A percentile compares a stretch with the other conserved stretches of the same genome.
phyloP scores from a whole-genome alignment of 129 eudicot species.

The Pseudognaphalium luteoalbum region DNA sequence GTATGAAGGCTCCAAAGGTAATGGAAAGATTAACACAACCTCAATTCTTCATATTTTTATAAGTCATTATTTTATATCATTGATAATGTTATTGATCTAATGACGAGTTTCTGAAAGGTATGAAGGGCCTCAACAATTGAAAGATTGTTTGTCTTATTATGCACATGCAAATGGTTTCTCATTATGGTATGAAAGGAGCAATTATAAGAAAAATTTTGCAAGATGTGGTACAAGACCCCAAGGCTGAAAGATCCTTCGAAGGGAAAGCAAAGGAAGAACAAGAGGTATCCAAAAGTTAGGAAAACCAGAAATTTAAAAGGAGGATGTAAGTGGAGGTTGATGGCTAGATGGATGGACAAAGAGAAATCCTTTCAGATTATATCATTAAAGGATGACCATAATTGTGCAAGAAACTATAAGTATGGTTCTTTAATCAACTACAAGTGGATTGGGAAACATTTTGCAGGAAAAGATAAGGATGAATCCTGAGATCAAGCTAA shows the following conservation, averaged over 20 bases:
- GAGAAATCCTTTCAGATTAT: not conserved
- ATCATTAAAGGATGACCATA: not conserved
- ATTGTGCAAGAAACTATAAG: no score
- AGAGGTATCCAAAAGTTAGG: not conserved
- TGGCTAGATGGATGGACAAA: not conserved
- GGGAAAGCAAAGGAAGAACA: not conserved
- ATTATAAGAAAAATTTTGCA: no score
- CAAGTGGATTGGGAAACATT: not conserved
- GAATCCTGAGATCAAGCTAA: not conserved
- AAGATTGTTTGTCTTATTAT: not conserved
- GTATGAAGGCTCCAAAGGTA: no score
- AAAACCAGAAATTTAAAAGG: no score
- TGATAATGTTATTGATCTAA: no score
- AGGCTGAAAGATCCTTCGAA: not conserved
- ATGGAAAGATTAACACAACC: no score
- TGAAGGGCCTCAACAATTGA: not conserved
- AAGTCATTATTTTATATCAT: no score
- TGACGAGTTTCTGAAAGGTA: no score
- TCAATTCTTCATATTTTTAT: no score
- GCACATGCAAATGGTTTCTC: not conserved
- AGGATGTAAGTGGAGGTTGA: not conserved
- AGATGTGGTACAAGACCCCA: not conserved
- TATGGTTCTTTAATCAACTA: not conserved
- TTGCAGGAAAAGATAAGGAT: not conserved
- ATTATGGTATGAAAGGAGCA: not conserved